Evolutionary conservation across 2,329 filamentous ascomycete genomes (phyloP).

Genomic region (Berkeleyomyces basicola): DNA sequence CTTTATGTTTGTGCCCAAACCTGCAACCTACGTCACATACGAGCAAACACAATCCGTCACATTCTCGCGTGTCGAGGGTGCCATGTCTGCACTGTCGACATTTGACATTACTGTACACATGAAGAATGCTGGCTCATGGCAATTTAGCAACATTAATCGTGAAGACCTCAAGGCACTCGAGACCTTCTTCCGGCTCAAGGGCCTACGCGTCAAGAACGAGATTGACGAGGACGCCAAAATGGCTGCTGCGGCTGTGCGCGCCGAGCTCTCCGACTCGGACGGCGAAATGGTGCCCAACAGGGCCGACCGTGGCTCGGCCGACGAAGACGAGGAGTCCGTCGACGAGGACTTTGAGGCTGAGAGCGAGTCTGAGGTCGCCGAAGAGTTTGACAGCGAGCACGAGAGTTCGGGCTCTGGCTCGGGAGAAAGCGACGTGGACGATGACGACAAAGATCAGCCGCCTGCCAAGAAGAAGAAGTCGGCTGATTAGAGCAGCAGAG

Average conservation of each 20-base stretch:
- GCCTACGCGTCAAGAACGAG: constrained; percentile 92
- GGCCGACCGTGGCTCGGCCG: constrained; percentile 70
- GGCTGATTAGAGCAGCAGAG: constrained; percentile 15
- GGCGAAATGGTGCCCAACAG: constrained; percentile 47
- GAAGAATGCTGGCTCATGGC: constrained; percentile 72
- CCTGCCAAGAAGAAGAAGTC: constrained; percentile 34
- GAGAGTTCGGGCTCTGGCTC: constrained; percentile 62
- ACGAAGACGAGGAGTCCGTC: constrained; percentile 87
- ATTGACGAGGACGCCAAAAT: constrained; percentile 82
- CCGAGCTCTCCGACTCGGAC: constrained; percentile 69
- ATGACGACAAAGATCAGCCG: constrained; percentile 27
- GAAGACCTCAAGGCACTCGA: constrained; percentile 96
- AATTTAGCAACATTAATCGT: constrained; percentile 98
- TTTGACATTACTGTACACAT: constrained; percentile 92
- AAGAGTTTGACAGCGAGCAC: constrained; percentile 86
- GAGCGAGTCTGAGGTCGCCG: constrained; percentile 85
- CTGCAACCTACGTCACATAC: constrained; percentile 90
- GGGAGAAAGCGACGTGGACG: constrained; percentile 33
- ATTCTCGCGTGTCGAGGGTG: constrained; percentile 88
- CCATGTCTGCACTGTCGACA: constrained; percentile 81
- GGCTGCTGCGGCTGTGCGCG: constrained; percentile 66
- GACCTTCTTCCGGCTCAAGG: constrained; percentile 92
- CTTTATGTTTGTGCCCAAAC: constrained; percentile 98
- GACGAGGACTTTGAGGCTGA: constrained; percentile 94
- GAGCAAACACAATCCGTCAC: constrained; percentile 84